Evolutionary conservation across 2,329 filamentous ascomycete species (phyloP).

Genomic region (Domatiomyces catenatus): DNA sequence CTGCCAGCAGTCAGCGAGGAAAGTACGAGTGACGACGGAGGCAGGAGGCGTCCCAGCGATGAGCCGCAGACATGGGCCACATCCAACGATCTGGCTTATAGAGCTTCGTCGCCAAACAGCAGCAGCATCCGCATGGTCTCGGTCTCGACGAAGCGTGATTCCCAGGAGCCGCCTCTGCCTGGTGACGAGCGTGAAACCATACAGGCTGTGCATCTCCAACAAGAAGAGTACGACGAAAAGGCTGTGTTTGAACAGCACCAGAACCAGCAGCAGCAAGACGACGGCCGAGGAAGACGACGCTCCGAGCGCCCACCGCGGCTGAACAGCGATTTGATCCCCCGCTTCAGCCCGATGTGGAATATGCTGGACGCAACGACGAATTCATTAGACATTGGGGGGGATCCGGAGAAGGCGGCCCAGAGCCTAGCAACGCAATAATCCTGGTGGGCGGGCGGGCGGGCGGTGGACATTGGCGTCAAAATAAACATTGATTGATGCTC

Average conservation of each 20-base stretch:
- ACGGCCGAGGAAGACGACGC: background rate
- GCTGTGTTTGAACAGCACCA: background rate
- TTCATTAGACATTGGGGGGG: conserved; percentile 19
- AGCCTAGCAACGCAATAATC: background rate
- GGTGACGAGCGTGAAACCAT: background rate
- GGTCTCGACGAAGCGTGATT: background rate
- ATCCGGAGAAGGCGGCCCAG: background rate
- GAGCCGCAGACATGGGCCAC: background rate
- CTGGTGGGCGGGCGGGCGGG: background rate
- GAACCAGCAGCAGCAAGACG: too few species aligned
- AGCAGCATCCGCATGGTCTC: background rate
- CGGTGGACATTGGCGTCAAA: too few species aligned
- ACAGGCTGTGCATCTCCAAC: background rate
- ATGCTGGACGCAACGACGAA: conserved; percentile 17
- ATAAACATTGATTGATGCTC: too few species aligned
- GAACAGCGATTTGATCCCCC: background rate
- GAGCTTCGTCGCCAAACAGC: background rate
- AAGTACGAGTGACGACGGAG: background rate
- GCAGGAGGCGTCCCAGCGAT: background rate
- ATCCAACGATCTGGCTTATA: background rate
- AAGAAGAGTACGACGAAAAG: background rate
- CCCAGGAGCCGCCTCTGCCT: background rate
- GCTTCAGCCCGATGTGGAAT: conserved; percentile 22
- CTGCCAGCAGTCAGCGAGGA: conserved; percentile 54
- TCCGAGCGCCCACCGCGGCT: background rate